Percentiles rank a stretch among this genome's conserved stretches.
Conservation (phyloP, 2,329 filamentous ascomycete genomes). For the Trichophyton verrucosum region DNA sequence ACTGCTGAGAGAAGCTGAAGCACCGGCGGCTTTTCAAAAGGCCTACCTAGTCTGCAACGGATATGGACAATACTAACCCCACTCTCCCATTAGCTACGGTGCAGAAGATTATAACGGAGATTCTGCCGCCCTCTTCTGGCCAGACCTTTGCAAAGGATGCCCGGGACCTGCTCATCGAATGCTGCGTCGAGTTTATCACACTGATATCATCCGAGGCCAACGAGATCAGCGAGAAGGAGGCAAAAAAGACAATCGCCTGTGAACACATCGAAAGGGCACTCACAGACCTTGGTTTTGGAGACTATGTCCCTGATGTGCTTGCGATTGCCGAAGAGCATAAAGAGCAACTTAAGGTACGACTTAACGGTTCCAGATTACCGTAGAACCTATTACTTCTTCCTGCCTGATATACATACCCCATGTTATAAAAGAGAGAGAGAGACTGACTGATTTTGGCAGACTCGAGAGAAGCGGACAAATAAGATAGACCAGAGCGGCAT, state of each 20-base stretch:
- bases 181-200: slow-evolving; percentile 98
- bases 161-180: slow-evolving; percentile 89
- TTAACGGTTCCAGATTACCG: too few species aligned
- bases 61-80: background rate
- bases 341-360: slow-evolving; percentile 74
- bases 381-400: too few species aligned
- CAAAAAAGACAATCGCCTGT: slow-evolving; percentile 97
- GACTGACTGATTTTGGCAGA: slow-evolving; percentile 39
- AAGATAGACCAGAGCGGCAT: slow-evolving; percentile 93
- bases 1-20: background rate
- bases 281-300: slow-evolving; percentile 79
- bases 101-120: slow-evolving; percentile 83
- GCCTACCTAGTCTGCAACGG: background rate
- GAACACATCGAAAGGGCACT: slow-evolving; percentile 95
- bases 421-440: too few species aligned
- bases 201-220: slow-evolving; percentile 97
- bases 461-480: slow-evolving; percentile 89
- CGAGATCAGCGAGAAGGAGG: slow-evolving; percentile 96
- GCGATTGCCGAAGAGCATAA: slow-evolving; percentile 86
- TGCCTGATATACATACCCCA: background rate
- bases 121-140: slow-evolving; percentile 63
- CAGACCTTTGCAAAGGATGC: slow-evolving; percentile 90
- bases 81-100: slow-evolving; percentile 45
- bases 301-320: slow-evolving; percentile 79
- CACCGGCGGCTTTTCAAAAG: background rate